Percentiles rank a stretch among this genome's conserved stretches.
phyloP scores from a whole-genome alignment of 306 rosid genomes.

The Glycine tomentella region DNA sequence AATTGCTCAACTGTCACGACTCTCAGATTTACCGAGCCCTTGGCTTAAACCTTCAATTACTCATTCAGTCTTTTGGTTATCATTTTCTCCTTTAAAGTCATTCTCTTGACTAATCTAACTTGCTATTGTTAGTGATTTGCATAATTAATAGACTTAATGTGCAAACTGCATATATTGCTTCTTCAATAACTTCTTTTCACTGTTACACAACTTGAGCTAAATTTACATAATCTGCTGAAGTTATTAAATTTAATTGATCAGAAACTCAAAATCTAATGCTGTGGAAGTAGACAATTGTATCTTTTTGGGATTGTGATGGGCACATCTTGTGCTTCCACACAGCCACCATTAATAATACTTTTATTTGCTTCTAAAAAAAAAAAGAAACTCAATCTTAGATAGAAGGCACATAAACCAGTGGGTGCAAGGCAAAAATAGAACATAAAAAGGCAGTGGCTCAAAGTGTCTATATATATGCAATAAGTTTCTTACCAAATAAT shows the following conservation, averaged over 20 bases:
- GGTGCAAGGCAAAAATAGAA: constrained; percentile 11
- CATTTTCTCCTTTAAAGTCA: constrained; percentile 17
- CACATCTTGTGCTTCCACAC: no score
- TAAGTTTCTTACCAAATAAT: constrained; percentile 23
- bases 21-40: neutral
- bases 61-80: constrained; percentile 29
- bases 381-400: neutral
- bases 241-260: constrained; percentile 24
- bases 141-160: neutral
- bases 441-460: neutral
- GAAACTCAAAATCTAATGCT: constrained; percentile 25
- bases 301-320: no score
- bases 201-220: constrained; percentile 11
- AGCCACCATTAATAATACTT: no score
- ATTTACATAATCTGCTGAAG: neutral
- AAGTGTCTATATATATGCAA: neutral
- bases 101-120: constrained; percentile 19
- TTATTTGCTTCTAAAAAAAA: no score
- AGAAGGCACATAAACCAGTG: constrained; percentile 11
- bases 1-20: neutral
- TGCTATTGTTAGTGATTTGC: constrained; percentile 11
- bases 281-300: no score
- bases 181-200: neutral
- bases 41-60: constrained; percentile 8
- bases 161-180: constrained; percentile 30